phyloP scores from a whole-genome alignment of 2,329 filamentous ascomycete species.

The Lasiodiplodia hormozganensis region DNA sequence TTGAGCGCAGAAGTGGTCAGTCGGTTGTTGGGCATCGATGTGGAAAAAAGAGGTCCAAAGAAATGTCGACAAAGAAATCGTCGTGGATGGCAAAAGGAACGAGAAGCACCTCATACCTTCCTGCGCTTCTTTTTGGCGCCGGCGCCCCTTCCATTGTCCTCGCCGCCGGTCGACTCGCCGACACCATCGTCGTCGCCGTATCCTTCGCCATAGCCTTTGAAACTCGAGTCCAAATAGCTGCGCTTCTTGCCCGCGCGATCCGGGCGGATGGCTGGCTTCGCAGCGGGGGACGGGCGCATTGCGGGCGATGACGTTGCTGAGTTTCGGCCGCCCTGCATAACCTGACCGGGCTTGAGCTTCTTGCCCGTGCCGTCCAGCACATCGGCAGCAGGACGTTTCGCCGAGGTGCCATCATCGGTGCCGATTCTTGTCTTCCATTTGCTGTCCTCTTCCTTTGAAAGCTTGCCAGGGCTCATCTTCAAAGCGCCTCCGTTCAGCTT shows the following conservation, averaged over 20 bases:
- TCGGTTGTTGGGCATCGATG: constrained; percentile 6
- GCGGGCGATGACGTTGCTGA: constrained; percentile 48
- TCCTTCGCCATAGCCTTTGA: constrained; percentile 75
- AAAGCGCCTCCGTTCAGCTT: constrained; percentile 50
- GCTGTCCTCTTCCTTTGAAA: constrained; percentile 50
- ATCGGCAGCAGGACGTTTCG: constrained; percentile 35
- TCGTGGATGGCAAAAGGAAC: constrained; percentile 11
- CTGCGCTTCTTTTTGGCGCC: constrained; percentile 41
- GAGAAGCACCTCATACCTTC: constrained; percentile 35
- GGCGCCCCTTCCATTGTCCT: constrained; percentile 60
- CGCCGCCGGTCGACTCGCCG: constrained; percentile 74
- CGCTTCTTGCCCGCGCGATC: constrained; percentile 75
- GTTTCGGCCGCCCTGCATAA: constrained; percentile 34
- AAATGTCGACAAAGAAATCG: constrained; percentile 16
- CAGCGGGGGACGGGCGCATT: constrained; percentile 42
- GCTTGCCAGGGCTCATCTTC: constrained; percentile 50
- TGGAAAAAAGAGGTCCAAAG: constrained; percentile 4
- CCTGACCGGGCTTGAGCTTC: constrained; percentile 35
- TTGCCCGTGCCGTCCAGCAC: constrained; percentile 35
- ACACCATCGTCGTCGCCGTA: constrained; percentile 69
- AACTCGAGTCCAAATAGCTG: constrained; percentile 76
- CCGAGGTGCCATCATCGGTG: constrained; percentile 48
- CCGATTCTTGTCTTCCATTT: constrained; percentile 54
- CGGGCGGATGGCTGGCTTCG: constrained; percentile 57
- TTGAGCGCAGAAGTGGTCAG: constrained; percentile 19